Percentiles rank a stretch among this genome's conserved stretches.
These are phyloP conservation scores for Arachnopeziza araneosa DNA, from an alignment of 2,329 filamentous ascomycete genomes.

Conservation along the genomic window DNA sequence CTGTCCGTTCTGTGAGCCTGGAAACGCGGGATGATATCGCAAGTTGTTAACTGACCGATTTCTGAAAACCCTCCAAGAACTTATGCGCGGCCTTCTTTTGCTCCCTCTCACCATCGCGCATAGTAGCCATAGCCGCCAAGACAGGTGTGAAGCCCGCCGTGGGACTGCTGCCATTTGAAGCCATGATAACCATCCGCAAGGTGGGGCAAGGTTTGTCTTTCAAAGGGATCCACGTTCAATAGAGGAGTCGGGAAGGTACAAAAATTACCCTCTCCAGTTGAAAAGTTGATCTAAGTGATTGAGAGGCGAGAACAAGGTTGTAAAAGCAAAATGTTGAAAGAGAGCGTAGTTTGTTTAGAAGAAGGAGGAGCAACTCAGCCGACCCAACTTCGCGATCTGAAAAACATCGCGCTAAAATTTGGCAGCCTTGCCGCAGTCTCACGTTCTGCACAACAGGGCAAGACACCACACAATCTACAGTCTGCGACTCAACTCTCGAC, in stretches of 20 bases:
- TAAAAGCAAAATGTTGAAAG: not conserved
- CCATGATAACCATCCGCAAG: constrained; percentile 28
- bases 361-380: not conserved
- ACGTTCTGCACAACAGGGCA: not conserved
- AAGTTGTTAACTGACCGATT: constrained; percentile 65
- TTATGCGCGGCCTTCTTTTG: constrained; percentile 88
- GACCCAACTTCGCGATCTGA: not conserved
- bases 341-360: not conserved
- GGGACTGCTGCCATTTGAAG: constrained; percentile 52
- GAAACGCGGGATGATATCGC: constrained; percentile 9
- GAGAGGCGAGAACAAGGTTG: not conserved
- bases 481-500: not conserved
- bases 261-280: not conserved
- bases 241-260: not conserved
- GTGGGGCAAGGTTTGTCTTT: constrained; percentile 23
- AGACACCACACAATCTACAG: not conserved
- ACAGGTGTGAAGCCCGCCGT: constrained; percentile 77
- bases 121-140: constrained; percentile 81
- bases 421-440: constrained; percentile 7
- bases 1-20: constrained; percentile 40
- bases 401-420: not conserved
- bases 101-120: constrained; percentile 78
- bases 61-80: constrained; percentile 92
- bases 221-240: constrained; percentile 2
- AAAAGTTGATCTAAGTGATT: not conserved